Evolutionary conservation across 495 filamentous ascomycete genomes (phyloP), one percentile per base, ranked within the genome.

Genomic region (Parathielavia hyrcaniae): DNA sequence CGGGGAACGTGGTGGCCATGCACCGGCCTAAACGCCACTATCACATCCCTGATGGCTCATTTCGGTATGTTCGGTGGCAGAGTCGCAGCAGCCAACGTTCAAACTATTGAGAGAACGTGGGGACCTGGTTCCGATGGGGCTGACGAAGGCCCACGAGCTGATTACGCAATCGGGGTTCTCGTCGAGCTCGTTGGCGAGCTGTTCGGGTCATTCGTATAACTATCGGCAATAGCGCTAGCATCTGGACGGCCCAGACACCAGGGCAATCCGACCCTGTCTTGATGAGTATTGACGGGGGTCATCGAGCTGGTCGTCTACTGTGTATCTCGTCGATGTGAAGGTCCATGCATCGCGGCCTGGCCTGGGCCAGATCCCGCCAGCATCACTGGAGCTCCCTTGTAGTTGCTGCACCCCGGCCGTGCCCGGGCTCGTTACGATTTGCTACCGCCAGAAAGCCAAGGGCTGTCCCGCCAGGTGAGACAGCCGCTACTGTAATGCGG

Each of bases 1-100:
- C n/a, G n/a, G n/a, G n/a, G 30, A 50, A 50, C 48, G 48, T 36
- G 32, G 48, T 36, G 32, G 48, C 48, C 48, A 50, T 8, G 48
- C 32, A 23, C 8, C 32, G 14, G 14, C 9, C 10, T n/a, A n/a
- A 23, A 34, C 32, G 48, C 48, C 48, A 50, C 48, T 50, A 39
- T 50, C 48, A 50, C 48, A 30, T 50, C 34, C n/a, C 19, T 8
- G n/a, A 13, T 11, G 11, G 17, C 48, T 23, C 34, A 22, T 50
- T 50, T 50, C 17, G 47, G 30, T 34, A 30, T 30, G 3, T 30
- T 30, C 26, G 6, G 26, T 30, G 26, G 26, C 6, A 34, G 35
- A 16, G 22, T 44, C 41, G n/a, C 10, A 30, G 6, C 22, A 11
- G 43, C 35, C 1, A 50, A n/a, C n/a, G n/a, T n/a, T n/a, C n/a